A percentile compares a stretch with the other conserved stretches of the same genome.
These are phyloP conservation scores for Lunularia cruciata DNA, from an alignment of 225 moss, liverwort and hornwort genomes.

Conservation along the genomic window DNA sequence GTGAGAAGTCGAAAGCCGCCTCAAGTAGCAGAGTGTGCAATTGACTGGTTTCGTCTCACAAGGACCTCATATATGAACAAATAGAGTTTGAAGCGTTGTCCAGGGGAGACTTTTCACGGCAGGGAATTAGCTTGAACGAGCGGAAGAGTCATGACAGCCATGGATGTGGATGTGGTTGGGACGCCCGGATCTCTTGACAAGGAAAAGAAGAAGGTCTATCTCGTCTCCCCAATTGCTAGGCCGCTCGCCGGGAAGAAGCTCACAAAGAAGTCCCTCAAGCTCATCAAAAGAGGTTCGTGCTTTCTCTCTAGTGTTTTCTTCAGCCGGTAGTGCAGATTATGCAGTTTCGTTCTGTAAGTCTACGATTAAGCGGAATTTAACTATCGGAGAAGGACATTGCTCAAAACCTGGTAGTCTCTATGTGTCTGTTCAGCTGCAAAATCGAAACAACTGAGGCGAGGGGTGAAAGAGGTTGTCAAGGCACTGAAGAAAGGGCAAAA, in stretches of 20 bases:
- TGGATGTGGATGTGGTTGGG: constrained; percentile 8
- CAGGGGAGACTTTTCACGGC: background rate
- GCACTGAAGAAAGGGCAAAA: constrained; percentile 94
- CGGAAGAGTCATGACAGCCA: constrained; percentile 15
- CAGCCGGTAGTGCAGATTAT: background rate
- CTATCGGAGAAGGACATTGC: too few relatives aligned
- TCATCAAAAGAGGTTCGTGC: constrained; percentile 80
- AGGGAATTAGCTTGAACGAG: background rate
- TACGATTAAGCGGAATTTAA: too few relatives aligned
- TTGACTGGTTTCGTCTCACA: too few relatives aligned
- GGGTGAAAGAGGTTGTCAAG: constrained; percentile 99
- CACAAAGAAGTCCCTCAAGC: constrained; percentile 90
- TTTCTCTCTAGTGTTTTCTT: background rate
- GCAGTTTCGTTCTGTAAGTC: background rate
- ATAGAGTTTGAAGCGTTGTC: too few relatives aligned
- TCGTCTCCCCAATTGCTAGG: constrained; percentile 85
- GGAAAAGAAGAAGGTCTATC: constrained; percentile 62
- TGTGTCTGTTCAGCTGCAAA: constrained; percentile 66
- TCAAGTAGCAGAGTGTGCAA: too few relatives aligned
- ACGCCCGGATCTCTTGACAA: constrained; percentile 42
- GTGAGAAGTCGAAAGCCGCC: too few relatives aligned
- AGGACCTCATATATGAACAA: too few relatives aligned
- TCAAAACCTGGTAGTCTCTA: background rate
- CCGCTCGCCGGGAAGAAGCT: constrained; percentile 96
- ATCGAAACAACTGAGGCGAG: constrained; percentile 80